These are phyloP conservation scores for Tolypocladium ovalisporum DNA, from an alignment of 2,329 filamentous ascomycete genomes.

Conservation along the genomic window DNA sequence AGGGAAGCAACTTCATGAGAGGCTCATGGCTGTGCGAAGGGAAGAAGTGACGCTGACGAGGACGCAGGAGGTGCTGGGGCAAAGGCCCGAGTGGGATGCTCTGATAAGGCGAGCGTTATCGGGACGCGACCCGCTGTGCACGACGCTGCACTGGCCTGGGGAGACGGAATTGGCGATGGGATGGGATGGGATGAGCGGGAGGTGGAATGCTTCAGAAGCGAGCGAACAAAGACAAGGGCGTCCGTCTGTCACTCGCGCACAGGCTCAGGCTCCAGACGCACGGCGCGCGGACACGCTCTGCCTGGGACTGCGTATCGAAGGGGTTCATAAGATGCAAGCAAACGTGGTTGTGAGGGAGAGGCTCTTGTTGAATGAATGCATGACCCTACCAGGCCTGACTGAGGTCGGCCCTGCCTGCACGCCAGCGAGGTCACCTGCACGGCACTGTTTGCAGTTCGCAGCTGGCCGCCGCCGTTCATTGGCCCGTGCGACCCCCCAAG, in stretches of 20 bases:
- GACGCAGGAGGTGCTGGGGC: neutral
- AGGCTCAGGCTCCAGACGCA: neutral
- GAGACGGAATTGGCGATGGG: too few relatives aligned
- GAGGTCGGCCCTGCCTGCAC: conserved; percentile 4
- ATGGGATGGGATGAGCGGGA: neutral
- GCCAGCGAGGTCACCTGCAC: conserved; percentile 11
- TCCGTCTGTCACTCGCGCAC: neutral
- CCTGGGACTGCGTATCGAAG: neutral
- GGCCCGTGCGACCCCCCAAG: conserved; percentile 4
- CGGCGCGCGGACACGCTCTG: neutral
- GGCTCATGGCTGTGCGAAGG: neutral
- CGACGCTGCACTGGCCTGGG: neutral
- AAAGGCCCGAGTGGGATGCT: neutral
- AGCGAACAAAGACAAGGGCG: neutral
- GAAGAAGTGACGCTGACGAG: neutral
- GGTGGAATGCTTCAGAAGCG: neutral
- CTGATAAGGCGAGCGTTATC: conserved; percentile 1
- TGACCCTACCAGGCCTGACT: neutral
- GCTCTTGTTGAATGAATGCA: conserved; percentile 1
- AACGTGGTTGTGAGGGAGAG: neutral
- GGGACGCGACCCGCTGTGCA: neutral
- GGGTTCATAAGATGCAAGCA: neutral
- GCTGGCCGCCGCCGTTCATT: conserved; percentile 1
- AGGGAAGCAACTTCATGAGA: neutral
- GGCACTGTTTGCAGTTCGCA: conserved; percentile 9